Conservation (phyloP, 257 asterid genomes). For the Misopates orontium region DNA sequence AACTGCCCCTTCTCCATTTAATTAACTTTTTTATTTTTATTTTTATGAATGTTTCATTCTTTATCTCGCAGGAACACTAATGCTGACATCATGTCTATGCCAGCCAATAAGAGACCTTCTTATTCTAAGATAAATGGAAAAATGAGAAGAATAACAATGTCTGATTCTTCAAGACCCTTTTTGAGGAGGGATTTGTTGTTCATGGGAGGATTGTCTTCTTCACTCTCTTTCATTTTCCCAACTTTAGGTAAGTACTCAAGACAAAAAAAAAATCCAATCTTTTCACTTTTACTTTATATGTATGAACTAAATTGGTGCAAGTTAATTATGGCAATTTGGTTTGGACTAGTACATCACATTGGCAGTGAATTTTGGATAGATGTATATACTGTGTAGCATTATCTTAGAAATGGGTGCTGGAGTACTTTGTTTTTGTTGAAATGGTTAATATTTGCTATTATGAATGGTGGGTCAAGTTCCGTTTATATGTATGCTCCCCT, state of each 20-base stretch:
- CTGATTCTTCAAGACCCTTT: constrained; percentile 39
- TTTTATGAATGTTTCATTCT: constrained; percentile 11
- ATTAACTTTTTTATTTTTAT: background rate
- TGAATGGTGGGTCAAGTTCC: too few relatives aligned
- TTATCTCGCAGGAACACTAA: constrained; percentile 34
- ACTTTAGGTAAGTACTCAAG: constrained; percentile 40
- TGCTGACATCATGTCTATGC: constrained; percentile 23
- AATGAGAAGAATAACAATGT: constrained; percentile 27
- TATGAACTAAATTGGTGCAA: constrained; percentile 6
- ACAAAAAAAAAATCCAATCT: too few relatives aligned
- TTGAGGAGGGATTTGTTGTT: constrained; percentile 59
- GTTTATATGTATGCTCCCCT: background rate
- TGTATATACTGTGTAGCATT: background rate
- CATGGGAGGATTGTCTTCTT: constrained; percentile 57
- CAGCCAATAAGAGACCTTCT: constrained; percentile 29
- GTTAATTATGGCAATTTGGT: constrained; percentile 12
- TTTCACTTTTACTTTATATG: too few relatives aligned
- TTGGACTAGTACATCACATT: background rate
- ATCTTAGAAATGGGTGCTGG: constrained; percentile 1
- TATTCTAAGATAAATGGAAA: constrained; percentile 18
- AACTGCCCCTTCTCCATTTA: constrained; percentile 11
- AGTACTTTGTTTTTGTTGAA: background rate
- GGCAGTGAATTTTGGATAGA: too few relatives aligned
- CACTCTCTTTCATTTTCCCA: constrained; percentile 54
- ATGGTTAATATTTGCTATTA: too few relatives aligned